These are phyloP conservation scores for Prunus fruticosa DNA, from an alignment of 306 rosid species.

Conservation along the genomic window DNA sequence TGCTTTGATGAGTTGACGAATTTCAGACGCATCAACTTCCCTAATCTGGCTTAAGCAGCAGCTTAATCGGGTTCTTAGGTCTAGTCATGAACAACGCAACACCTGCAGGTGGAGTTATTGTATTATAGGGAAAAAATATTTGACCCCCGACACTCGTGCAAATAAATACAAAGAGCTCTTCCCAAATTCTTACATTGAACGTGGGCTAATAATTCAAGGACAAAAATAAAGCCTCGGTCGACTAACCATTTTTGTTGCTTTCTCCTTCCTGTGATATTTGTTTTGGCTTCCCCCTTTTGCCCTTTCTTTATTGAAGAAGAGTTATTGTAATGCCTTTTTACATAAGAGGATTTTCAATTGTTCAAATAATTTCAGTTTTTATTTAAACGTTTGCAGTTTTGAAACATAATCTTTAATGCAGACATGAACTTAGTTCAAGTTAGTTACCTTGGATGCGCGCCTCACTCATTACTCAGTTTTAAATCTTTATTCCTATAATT, in stretches of 20 bases:
- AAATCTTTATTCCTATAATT: rapidly evolving
- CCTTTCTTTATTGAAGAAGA: background rate
- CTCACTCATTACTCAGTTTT: rapidly evolving
- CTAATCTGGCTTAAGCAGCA: background rate
- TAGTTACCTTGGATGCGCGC: too few relatives aligned
- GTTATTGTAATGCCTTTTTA: too few relatives aligned
- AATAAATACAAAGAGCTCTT: background rate
- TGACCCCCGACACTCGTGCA: background rate
- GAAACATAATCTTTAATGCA: background rate
- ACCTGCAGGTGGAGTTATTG: background rate
- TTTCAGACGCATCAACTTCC: background rate
- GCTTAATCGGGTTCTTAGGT: background rate
- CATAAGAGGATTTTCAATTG: too few relatives aligned
- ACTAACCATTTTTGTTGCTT: slow-evolving; percentile 2
- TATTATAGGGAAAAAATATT: background rate
- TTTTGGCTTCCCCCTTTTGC: background rate
- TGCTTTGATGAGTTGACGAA: background rate
- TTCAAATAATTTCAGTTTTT: too few relatives aligned
- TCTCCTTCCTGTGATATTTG: background rate
- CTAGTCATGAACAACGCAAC: slow-evolving; percentile 18
- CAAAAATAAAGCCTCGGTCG: background rate
- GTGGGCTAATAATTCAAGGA: background rate
- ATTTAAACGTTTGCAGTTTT: background rate
- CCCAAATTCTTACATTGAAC: background rate
- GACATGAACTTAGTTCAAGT: too few relatives aligned